These are phyloP conservation scores for Daldinia vernicosa DNA, from an alignment of 495 filamentous ascomycete genomes.

Conservation along the genomic window DNA sequence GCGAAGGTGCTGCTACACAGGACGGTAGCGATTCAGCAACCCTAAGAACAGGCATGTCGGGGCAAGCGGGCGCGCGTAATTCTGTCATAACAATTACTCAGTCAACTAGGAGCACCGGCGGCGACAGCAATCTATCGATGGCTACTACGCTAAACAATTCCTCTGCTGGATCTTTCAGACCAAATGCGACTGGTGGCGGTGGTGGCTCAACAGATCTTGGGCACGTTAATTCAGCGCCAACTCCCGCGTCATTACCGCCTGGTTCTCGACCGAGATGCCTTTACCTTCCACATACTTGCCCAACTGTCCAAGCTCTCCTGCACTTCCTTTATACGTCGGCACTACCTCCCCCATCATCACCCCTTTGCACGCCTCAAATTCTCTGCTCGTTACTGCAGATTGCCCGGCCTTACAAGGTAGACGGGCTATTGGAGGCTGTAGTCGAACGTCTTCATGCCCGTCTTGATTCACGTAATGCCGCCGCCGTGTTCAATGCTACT, in stretches of 20 bases:
- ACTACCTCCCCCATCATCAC: conserved; percentile 75
- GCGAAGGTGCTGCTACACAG: conserved; percentile 71
- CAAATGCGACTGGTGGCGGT: conserved; percentile 48
- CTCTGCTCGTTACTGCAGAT: conserved; percentile 94
- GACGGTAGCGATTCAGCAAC: conserved; percentile 62
- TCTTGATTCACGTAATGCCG: conserved; percentile 91
- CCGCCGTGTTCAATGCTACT: conserved; percentile 96
- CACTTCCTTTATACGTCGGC: conserved; percentile 93
- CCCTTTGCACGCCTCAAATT: conserved; percentile 92
- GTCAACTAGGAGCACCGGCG: conserved; percentile 61
- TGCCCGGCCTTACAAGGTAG: conserved; percentile 89
- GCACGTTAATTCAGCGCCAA: conserved; percentile 57
- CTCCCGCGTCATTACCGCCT: conserved; percentile 67
- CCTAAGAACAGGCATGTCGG: conserved; percentile 53
- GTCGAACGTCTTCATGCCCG: conserved; percentile 91
- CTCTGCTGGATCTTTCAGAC: conserved; percentile 53
- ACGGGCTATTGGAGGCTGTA: conserved; percentile 89
- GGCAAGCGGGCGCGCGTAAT: conserved; percentile 64
- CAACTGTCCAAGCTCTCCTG: conserved; percentile 85
- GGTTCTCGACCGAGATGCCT: conserved; percentile 81
- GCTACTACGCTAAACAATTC: conserved; percentile 64
- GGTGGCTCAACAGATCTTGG: conserved; percentile 49
- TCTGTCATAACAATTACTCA: conserved; percentile 89
- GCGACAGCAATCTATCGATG: conserved; percentile 65
- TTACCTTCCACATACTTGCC: conserved; percentile 90